Conservation (phyloP, 179 eudicot species). For the Beta corolliflora region DNA sequence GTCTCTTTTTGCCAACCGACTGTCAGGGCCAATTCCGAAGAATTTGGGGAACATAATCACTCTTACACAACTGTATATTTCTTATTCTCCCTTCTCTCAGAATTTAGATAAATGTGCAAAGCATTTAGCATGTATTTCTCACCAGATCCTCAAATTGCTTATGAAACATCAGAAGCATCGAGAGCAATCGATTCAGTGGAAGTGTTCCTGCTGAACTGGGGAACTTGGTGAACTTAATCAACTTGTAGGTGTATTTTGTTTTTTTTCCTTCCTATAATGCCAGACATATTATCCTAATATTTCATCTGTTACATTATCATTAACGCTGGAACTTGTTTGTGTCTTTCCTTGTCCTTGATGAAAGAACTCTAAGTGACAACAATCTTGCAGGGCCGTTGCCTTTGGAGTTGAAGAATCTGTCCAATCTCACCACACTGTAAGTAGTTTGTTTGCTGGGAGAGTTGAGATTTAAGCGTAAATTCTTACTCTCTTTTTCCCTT, state of each 20-base stretch:
- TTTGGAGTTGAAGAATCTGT: constrained; percentile 36
- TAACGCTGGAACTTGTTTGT: background rate
- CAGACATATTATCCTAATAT: background rate
- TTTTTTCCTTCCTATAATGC: background rate
- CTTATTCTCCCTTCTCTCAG: constrained; percentile 18
- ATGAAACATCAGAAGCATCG: constrained; percentile 42
- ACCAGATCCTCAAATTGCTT: background rate
- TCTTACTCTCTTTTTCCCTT: background rate
- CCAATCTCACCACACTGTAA: constrained; percentile 41
- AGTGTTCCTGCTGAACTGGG: constrained; percentile 54
- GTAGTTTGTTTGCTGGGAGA: constrained; percentile 13
- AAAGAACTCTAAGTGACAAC: constrained; percentile 41
- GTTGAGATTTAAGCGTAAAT: background rate
- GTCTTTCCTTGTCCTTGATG: constrained; percentile 5
- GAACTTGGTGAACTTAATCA: constrained; percentile 34
- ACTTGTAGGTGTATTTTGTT: constrained; percentile 27
- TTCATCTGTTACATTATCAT: background rate
- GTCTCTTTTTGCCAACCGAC: constrained; percentile 37
- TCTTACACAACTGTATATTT: constrained; percentile 35
- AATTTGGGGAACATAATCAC: constrained; percentile 45
- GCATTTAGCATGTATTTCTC: background rate
- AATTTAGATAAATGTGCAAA: too few relatives aligned
- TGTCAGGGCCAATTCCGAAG: constrained; percentile 53
- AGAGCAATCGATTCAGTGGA: constrained; percentile 50
- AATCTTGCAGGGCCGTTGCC: constrained; percentile 45